Evolutionary conservation across 176 grass and related monocot species (phyloP).

Genomic region (Raddia distichophylla): DNA sequence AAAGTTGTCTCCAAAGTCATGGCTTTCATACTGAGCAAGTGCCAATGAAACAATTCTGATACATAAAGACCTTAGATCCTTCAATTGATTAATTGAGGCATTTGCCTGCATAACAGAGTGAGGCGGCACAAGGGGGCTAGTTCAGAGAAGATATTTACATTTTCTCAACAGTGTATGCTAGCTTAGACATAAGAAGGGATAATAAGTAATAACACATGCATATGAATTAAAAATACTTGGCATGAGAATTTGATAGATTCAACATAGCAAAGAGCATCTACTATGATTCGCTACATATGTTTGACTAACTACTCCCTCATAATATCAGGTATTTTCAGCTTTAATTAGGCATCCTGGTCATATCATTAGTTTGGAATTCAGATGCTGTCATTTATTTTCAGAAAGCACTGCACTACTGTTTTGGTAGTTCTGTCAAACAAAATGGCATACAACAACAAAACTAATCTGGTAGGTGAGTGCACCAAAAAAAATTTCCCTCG

Average conservation of each 20-base stretch:
- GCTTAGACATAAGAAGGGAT: conserved; percentile 5
- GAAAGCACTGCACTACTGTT: neutral
- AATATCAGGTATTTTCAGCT: conserved; percentile 17
- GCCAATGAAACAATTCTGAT: conserved; percentile 74
- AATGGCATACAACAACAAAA: conserved; percentile 19
- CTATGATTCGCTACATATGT: conserved; percentile 18
- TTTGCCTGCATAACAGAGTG: conserved; percentile 51
- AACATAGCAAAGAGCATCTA: conserved; percentile 2
- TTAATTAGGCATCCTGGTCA: neutral
- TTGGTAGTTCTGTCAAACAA: conserved; percentile 21
- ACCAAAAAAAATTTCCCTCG: neutral
- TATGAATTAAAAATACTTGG: conserved; percentile 9
- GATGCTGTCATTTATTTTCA: neutral
- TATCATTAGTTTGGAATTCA: conserved; percentile 18
- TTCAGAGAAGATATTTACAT: conserved; percentile 22
- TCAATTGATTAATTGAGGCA: conserved; percentile 67
- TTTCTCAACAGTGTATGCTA: conserved; percentile 18
- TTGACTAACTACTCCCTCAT: conserved; percentile 7
- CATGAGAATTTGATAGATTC: neutral
- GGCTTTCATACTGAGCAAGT: conserved; percentile 61
- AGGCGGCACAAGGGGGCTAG: conserved; percentile 14
- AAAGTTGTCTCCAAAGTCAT: conserved; percentile 79
- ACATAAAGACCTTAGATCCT: conserved; percentile 85
- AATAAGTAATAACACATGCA: conserved; percentile 5
- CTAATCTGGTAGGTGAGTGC: conserved; percentile 9